Evolutionary conservation across 148 eudicot genomes (phyloP).

Genomic region (Mesembryanthemum crystallinum): DNA sequence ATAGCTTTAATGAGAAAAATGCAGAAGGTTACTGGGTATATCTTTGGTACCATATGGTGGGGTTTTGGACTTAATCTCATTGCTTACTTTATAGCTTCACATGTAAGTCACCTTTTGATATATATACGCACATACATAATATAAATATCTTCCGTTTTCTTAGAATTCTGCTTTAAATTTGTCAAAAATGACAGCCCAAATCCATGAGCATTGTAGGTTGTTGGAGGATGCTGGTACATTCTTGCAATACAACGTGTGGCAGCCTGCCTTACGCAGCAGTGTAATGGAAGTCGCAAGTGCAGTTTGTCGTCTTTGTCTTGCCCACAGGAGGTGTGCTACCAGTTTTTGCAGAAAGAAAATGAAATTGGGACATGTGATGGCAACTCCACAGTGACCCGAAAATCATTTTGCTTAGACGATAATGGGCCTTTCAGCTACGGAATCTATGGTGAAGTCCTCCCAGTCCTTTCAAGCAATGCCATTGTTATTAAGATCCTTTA

Average conservation of each 20-base stretch:
- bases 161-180: neutral
- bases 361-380: constrained; percentile 39
- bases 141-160: neutral
- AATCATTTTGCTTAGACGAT: constrained; percentile 56
- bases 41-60: constrained; percentile 98
- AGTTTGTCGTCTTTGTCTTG: constrained; percentile 57
- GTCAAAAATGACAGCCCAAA: neutral
- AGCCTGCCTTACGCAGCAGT: constrained; percentile 67
- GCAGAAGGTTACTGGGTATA: constrained; percentile 90
- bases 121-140: no score
- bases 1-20: constrained; percentile 72
- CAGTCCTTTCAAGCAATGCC: constrained; percentile 71
- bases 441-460: constrained; percentile 71
- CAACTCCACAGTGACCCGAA: constrained; percentile 38
- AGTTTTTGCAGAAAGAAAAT: constrained; percentile 32
- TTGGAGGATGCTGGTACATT: constrained; percentile 95
- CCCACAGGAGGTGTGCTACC: constrained; percentile 61
- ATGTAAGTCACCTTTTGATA: constrained; percentile 41
- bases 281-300: constrained; percentile 38
- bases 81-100: constrained; percentile 90
- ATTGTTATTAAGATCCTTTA: constrained; percentile 69
- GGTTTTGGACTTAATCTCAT: constrained; percentile 89
- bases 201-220: constrained; percentile 39
- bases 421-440: constrained; percentile 63
- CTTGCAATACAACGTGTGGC: constrained; percentile 84